phyloP scores from a whole-genome alignment of 176 grass and related monocot genomes.

The Stipa capillata region DNA sequence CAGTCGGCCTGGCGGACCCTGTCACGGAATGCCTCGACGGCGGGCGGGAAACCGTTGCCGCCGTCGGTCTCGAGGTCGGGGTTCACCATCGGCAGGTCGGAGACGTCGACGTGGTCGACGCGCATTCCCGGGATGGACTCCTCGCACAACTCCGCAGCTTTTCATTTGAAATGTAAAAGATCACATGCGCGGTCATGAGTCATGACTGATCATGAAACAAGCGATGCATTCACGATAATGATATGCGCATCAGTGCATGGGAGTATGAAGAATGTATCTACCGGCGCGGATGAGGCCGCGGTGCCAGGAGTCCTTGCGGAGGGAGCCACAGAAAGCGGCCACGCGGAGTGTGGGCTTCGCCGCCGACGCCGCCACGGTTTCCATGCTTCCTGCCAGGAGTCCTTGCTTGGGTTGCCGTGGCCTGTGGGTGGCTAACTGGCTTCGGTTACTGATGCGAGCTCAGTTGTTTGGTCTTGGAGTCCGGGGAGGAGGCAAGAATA shows the following conservation, averaged over 20 bases:
- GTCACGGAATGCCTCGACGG: constrained; percentile 68
- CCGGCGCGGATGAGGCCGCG: constrained; percentile 72
- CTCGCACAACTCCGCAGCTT: constrained; percentile 56
- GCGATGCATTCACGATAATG: no score
- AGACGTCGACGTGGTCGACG: constrained; percentile 69
- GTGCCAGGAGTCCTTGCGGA: constrained; percentile 51
- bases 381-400: neutral
- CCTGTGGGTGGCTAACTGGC: neutral
- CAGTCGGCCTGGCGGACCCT: constrained; percentile 49
- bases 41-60: constrained; percentile 33
- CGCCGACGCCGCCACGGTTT: neutral
- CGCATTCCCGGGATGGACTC: constrained; percentile 52
- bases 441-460: neutral
- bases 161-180: neutral
- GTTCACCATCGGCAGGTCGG: constrained; percentile 63
- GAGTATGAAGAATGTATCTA: no score
- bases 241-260: neutral
- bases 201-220: no score
- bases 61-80: constrained; percentile 63
- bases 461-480: no score
- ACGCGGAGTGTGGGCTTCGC: constrained; percentile 10
- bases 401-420: neutral
- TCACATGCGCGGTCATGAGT: neutral
- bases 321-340: constrained; percentile 56
- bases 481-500: no score